Percentiles rank a stretch among this genome's conserved stretches.
Conservation (phyloP, 768 basidiomycete genomes). For the Amanita molliuscula region DNA sequence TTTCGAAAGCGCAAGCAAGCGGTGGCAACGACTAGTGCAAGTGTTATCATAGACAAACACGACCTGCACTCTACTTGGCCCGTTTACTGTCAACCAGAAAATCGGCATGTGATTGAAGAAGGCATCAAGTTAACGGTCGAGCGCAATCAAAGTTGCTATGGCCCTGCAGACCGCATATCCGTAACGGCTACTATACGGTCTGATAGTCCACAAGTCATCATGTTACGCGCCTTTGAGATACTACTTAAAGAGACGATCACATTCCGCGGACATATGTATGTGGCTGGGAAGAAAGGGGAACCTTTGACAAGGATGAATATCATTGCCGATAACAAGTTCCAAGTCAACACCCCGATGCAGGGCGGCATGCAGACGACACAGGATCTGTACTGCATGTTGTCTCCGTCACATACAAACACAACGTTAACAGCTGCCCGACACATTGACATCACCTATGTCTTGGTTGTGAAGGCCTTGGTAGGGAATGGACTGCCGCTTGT, state of each 20-base stretch:
- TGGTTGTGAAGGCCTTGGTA: constrained; percentile 70
- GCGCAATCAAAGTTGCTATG: constrained; percentile 70
- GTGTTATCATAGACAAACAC: constrained; percentile 86
- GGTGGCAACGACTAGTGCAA: no score
- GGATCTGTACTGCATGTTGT: constrained; percentile 63
- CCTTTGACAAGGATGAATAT: no score
- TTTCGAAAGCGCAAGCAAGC: no score
- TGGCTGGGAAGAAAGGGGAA: no score
- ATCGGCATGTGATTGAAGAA: constrained; percentile 53
- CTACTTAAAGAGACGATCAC: no score
- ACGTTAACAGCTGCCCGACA: constrained; percentile 75
- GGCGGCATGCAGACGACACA: constrained; percentile 62
- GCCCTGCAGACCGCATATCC: no score
- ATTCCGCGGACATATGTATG: no score
- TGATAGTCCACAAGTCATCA: no score
- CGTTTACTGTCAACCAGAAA: constrained; percentile 71
- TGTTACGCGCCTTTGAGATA: no score
- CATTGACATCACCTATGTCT: constrained; percentile 76
- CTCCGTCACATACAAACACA: constrained; percentile 66
- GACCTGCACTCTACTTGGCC: constrained; percentile 94
- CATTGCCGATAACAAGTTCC: constrained; percentile 60
- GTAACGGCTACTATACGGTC: no score
- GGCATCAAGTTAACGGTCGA: constrained; percentile 69
- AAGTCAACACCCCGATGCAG: constrained; percentile 64
- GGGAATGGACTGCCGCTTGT: constrained; percentile 52